Base-by-base conservation (phyloP, 1,139 yeast species). In the Torulaspora globosa region DNA sequence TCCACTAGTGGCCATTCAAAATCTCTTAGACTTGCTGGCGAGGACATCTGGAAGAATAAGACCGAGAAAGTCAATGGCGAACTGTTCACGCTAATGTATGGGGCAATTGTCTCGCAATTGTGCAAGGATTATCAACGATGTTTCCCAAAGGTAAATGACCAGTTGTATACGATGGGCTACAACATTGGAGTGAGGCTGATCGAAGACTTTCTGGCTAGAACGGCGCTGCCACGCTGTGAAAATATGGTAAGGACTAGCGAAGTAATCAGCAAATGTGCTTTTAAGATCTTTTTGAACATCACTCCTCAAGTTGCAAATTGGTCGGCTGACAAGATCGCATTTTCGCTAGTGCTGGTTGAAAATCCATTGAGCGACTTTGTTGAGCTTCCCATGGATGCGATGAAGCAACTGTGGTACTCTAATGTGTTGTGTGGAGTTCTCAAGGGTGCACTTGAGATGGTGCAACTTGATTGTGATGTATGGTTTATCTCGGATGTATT, bases 361-460 rank as follows among this genome's bases (percentile, higher is more conserved):
- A 92, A 92, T 61, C 98, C 98, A 23, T 74, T 92, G 56, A 85
- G 95, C 3, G 97, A 92, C 63, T 92, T 90, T 70, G 98, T 92
- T 5, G 98, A 92, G 65, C 73, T 92, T 41, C 97, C 97, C 0
- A 79, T 82, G 32, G 76, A 76, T 52, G 86, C 94, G 2, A 71
- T 71, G 48, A 78, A 76, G 54, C 89, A 85, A 58, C 71, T 92
- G 47, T 92, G 98, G 97, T 92, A 89, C 62, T 85, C 95, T 2
- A 95, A 92, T 61, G 76, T 92, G 3, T 70, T 89, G 32, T 86
- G 94, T 55, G 99, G 99, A 12, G 94, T 92, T 2, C 69, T 92
- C 44, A 76, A 88, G 47, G 97, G 98, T 2, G 92, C 96, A 0
- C 70, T 92, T 47, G 96, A 90, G 60, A 90, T 90, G 97, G 96